Percentiles rank a stretch among this genome's conserved stretches.
phyloP scores from a whole-genome alignment of 495 filamentous ascomycete genomes.

The Annulohypoxylon maeteangense region DNA sequence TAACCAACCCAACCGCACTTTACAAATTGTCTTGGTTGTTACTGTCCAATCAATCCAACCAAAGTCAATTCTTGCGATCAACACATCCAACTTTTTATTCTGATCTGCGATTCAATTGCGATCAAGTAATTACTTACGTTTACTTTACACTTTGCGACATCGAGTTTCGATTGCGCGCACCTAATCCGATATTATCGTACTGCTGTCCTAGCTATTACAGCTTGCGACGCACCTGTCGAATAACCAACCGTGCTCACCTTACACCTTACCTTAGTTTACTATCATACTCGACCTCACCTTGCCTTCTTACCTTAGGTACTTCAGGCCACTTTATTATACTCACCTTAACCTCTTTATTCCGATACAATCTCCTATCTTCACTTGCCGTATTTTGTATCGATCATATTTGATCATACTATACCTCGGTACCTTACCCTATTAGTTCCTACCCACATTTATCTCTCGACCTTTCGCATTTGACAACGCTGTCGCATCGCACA shows the following conservation, averaged over 20 bases:
- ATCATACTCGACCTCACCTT: background rate
- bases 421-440: background rate
- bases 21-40: constrained; percentile 26
- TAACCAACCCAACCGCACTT: background rate
- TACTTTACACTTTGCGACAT: background rate
- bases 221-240: background rate
- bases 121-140: background rate
- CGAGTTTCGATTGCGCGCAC: background rate
- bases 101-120: constrained; percentile 3
- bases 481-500: background rate
- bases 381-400: background rate
- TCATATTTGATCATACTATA: background rate
- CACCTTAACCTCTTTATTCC: background rate
- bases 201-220: background rate
- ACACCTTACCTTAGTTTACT: background rate
- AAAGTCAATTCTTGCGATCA: constrained; percentile 15
- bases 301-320: background rate
- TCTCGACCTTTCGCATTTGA: constrained; percentile 7
- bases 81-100: constrained; percentile 6
- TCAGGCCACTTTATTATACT: background rate
- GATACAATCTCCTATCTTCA: constrained; percentile 1
- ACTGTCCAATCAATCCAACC: constrained; percentile 14
- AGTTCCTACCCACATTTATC: background rate
- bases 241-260: background rate
- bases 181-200: background rate